Base-by-base conservation (phyloP, 306 rosid species). In the Abrus pulchellus region DNA sequence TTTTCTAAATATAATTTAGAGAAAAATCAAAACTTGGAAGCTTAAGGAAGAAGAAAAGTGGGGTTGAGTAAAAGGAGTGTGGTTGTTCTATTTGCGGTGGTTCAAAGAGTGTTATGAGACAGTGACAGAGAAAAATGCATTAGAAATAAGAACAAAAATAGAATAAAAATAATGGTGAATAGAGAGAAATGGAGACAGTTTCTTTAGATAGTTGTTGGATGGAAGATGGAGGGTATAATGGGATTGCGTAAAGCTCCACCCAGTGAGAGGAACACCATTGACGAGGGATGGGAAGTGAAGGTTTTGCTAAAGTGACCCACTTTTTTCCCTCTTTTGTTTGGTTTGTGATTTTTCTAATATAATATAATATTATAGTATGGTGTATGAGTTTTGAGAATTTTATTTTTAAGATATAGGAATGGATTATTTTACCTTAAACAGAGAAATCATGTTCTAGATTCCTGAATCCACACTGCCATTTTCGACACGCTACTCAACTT, bases 161-260 rank as follows among this genome's bases (percentile, higher is more conserved):
- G 13, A 48, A 29, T 10, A 2, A 6, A 5, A 55, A 43, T 0
- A 64, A 36, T 32, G 4, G 38, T 67, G 20, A 55, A 41, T 29
- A 43, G 29, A 63, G 13, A 40, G 60, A 52, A 61, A 50, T 10
- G 60, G 65, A 48, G 28, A 29, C 66, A 40, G 65, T 56, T 29
- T 80, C 32, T 33, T 67, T 43, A 4, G 62, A 47, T 78, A 0
- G 29, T 9, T 40, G 49, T 67, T 28, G 50, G 82, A 67, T 13
- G 27, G 73, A n/a, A 29, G 73, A 83, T 76, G 74, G 86, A 61
- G 79, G 73, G 86, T 64, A 63, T 88, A 85, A 83, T 91, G 97
- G 94, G 93, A 84, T 91, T 80, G 97, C 94, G 94, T 89, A 93
- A 87, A 86, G 91, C 89, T 90, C 94, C 97, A 89, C 92, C 86